Base-by-base conservation (phyloP, 225 moss, liverwort and hornwort species). In the Thuidium tamariscinum region DNA sequence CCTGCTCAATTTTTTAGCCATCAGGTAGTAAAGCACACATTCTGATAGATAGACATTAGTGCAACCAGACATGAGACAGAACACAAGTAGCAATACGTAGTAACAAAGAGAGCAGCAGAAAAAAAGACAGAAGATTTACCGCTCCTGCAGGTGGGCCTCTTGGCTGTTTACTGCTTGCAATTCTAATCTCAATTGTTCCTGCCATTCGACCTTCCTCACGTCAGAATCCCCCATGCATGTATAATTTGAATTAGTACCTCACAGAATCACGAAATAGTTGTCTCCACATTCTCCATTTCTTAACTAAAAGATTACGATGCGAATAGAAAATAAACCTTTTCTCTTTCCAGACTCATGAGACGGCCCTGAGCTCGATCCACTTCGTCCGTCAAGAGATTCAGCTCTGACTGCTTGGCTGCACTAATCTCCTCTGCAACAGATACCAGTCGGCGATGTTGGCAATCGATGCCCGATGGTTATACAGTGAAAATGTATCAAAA, bases 311-410 rank as follows among this genome's bases (percentile, higher is more conserved):
- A 32, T 26, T 68, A 74, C 20, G 55, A 83, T 11, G 62, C 27
- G 42, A 72, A 87, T 9, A 79, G 60, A 59, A 80, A 80, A 86
- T 56, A 10, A 74, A 96, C 98, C 96, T 98, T 98, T 91, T 98
- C 98, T 90, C 95, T 95, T 81, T 98, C 98, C 56, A 98, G 89
- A 91, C 96, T 98, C 82, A 95, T 65, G 49, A 96, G 95, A 83
- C 95, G 95, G 67, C 87, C 84, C 89, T 96, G 94, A 81, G 96
- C 95, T 90, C 96, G 94, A 73, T 98, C 98, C 89, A 98, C 95
- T 94, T 98, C 98, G 82, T 98, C 98, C 46, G 96, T 98, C 88
- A 98, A 86, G 52, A 98, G 83, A 92, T 95, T 98, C 80, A 98
- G 83, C 88, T 98, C 98, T 51, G 95, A 96, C 52, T 98, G 98